Percentiles rank a stretch among this genome's conserved stretches.
phyloP scores from a whole-genome alignment of 306 rosid genomes.

The Quercus glauca region DNA sequence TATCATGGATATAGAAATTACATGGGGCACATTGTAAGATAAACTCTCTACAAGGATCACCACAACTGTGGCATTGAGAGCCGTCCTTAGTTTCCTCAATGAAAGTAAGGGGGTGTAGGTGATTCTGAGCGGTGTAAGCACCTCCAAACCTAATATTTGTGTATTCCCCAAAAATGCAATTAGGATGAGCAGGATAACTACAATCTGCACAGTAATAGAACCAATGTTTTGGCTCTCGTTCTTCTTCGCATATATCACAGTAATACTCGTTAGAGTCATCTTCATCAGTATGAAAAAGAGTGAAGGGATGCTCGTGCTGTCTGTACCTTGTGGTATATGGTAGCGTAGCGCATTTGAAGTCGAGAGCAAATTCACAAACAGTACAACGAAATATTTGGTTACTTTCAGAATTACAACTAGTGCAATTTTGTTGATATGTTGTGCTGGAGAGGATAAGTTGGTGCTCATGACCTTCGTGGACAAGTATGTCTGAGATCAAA shows the following conservation, averaged over 20 bases:
- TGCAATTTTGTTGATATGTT: fast-evolving
- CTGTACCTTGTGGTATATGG: not conserved
- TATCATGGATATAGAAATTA: too few relatives aligned
- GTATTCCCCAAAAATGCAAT: too few relatives aligned
- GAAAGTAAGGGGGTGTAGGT: too few relatives aligned
- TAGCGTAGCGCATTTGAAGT: not conserved
- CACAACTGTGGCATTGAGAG: too few relatives aligned
- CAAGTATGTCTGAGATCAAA: too few relatives aligned
- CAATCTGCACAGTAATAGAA: too few relatives aligned
- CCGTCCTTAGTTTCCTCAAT: fast-evolving
- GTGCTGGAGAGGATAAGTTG: not conserved
- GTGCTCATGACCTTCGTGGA: not conserved
- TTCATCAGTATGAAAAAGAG: not conserved
- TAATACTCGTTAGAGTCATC: not conserved
- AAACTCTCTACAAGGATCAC: too few relatives aligned
- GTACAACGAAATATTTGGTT: not conserved
- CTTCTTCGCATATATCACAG: too few relatives aligned
- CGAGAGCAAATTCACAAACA: not conserved
- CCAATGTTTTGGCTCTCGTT: too few relatives aligned
- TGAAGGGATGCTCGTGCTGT: not conserved
- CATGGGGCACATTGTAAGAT: too few relatives aligned
- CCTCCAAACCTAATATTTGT: fast-evolving
- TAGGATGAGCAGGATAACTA: too few relatives aligned
- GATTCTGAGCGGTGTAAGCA: fast-evolving
- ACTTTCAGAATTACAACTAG: fast-evolving